These are phyloP conservation scores for Ochromonas danica DNA, from an alignment of 108 stramenopile genomes.

Conservation along the genomic window DNA sequence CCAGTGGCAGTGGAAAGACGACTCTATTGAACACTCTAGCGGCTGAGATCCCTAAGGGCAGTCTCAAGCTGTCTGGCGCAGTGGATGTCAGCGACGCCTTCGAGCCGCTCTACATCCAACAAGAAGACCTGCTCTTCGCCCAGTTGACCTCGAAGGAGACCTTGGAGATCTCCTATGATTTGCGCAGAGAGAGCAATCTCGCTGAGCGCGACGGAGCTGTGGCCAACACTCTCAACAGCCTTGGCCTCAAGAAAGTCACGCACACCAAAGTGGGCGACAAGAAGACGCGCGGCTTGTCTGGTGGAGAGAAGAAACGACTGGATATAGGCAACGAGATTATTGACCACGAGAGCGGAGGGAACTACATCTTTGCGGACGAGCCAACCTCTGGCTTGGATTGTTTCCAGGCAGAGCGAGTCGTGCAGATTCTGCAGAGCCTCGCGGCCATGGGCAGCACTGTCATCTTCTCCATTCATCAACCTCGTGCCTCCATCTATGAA, in stretches of 20 bases:
- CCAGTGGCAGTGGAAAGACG: constrained; percentile 23
- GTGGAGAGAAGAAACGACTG: constrained; percentile 21
- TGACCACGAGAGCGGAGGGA: neutral
- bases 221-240: neutral
- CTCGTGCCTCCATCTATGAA: constrained; percentile 47
- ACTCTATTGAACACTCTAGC: neutral
- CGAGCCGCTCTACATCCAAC: neutral
- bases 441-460: constrained; percentile 20
- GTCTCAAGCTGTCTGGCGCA: neutral
- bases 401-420: neutral
- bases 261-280: neutral
- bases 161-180: neutral
- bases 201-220: neutral
- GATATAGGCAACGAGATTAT: neutral
- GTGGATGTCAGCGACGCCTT: neutral
- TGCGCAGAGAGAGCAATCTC: neutral
- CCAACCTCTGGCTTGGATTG: constrained; percentile 38
- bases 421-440: neutral
- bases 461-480: constrained; percentile 39
- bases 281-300: constrained; percentile 8
- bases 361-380: constrained; percentile 37
- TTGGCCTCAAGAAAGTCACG: neutral
- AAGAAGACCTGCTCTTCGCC: neutral
- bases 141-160: neutral
- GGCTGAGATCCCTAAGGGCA: neutral